Evolutionary conservation across 192 early-diverging fungal genomes (phyloP).

Genomic region (Obelidium mucronatum): DNA sequence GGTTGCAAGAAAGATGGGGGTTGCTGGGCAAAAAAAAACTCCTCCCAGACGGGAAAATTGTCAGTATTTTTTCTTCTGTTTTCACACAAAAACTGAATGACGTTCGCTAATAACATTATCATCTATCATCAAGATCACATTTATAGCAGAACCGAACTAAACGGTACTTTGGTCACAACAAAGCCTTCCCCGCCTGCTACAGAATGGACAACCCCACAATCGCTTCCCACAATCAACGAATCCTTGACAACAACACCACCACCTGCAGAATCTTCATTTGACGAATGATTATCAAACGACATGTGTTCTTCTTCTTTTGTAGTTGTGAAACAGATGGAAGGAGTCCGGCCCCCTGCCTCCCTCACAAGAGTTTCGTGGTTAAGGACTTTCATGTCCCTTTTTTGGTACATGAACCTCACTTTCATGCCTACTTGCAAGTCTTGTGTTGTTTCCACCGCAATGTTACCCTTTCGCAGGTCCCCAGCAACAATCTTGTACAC

Average conservation of each 20-base stretch:
- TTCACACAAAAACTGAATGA: too few species aligned
- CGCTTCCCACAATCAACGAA: not conserved
- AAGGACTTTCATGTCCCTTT: not conserved
- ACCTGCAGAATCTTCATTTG: not conserved
- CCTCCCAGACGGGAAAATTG: too few species aligned
- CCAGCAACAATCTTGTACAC: conserved; percentile 31
- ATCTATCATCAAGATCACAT: conserved; percentile 1
- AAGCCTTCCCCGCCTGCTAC: not conserved
- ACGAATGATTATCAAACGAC: too few species aligned
- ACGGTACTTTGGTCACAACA: conserved; percentile 1
- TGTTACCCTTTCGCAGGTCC: conserved; percentile 28
- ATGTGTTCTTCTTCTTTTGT: too few species aligned
- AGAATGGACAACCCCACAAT: conserved; percentile 10
- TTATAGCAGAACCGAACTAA: not conserved
- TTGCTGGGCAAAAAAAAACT: too few species aligned
- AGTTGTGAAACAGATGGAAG: not conserved
- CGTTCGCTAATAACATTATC: too few species aligned
- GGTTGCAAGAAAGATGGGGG: too few species aligned
- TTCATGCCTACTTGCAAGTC: conserved; percentile 24
- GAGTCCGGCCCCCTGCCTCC: conserved; percentile 4
- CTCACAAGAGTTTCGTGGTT: not conserved
- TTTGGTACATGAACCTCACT: conserved; percentile 24
- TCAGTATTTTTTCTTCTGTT: too few species aligned
- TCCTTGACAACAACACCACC: conserved; percentile 5
- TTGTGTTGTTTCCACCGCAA: conserved; percentile 11